Evolutionary conservation across 1,284 basidiomycete genomes (phyloP).

Genomic region (Coniferiporia sulphurascens): DNA sequence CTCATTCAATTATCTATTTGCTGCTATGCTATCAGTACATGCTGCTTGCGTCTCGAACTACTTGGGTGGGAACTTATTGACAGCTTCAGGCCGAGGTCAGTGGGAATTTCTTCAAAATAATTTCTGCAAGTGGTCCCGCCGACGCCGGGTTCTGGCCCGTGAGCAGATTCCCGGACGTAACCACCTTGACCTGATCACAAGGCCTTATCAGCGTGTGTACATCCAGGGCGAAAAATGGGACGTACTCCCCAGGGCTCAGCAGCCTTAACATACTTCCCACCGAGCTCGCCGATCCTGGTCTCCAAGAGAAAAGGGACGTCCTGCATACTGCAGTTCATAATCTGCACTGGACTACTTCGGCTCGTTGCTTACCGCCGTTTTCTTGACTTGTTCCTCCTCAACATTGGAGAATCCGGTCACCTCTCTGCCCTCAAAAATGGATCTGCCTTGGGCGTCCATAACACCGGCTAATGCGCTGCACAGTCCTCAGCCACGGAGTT

Average conservation of each 20-base stretch:
- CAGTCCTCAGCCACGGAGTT: conserved; percentile 16
- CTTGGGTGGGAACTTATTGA: neutral
- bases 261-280: conserved; percentile 53
- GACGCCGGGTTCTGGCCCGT: conserved; percentile 77
- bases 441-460: conserved; percentile 48
- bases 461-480: conserved; percentile 45
- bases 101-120: conserved; percentile 34
- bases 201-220: too few relatives aligned
- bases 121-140: conserved; percentile 46
- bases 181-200: conserved; percentile 35
- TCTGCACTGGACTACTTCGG: too few relatives aligned
- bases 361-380: conserved; percentile 31
- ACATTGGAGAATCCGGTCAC: conserved; percentile 69
- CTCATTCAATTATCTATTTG: too few relatives aligned
- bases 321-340: conserved; percentile 11
- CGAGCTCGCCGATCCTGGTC: conserved; percentile 44
- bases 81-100: neutral
- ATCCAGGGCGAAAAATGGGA: conserved; percentile 7
- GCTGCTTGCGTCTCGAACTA: neutral
- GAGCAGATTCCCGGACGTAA: conserved; percentile 41
- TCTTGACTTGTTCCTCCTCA: conserved; percentile 54
- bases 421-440: conserved; percentile 57
- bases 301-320: conserved; percentile 70
- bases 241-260: conserved; percentile 51
- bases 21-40: neutral